These are phyloP conservation scores for Eudorina sp. DNA, from an alignment of 139 green algal genomes.

Conservation along the genomic window DNA sequence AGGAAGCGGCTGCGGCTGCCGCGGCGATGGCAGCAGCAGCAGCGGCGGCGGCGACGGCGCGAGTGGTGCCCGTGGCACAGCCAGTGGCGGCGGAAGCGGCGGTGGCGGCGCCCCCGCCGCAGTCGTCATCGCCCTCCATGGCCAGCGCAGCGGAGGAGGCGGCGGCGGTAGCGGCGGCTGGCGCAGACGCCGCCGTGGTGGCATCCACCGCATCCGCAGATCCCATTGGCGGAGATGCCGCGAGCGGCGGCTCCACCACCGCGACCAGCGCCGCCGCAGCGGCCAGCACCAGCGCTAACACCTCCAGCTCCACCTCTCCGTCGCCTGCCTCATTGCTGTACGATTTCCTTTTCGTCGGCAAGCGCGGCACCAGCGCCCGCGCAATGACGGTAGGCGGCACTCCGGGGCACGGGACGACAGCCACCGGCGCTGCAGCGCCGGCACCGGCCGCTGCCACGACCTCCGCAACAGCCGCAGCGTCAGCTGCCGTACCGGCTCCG, in stretches of 20 bases:
- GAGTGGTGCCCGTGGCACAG: not conserved
- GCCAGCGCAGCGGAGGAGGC: constrained; percentile 17
- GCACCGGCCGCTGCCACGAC: not conserved
- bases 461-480: not conserved
- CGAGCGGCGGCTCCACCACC: not conserved
- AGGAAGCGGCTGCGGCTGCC: not conserved
- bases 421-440: not conserved
- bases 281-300: not conserved
- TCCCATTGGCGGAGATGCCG: not conserved
- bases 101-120: not conserved
- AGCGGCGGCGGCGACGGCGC: not conserved
- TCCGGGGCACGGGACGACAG: not conserved
- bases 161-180: not conserved
- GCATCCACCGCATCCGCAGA: too few species aligned
- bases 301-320: not conserved
- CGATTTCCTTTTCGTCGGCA: constrained; percentile 27
- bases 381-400: not conserved
- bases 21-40: not conserved
- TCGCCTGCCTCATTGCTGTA: constrained; percentile 8
- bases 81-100: not conserved
- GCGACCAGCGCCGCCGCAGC: not conserved
- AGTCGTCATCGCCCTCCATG: not conserved
- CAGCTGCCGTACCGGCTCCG: not conserved
- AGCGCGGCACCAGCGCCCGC: not conserved
- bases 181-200: not conserved